phyloP scores from a whole-genome alignment of 2,329 filamentous ascomycete species.

The Fusarium tjaetaba region DNA sequence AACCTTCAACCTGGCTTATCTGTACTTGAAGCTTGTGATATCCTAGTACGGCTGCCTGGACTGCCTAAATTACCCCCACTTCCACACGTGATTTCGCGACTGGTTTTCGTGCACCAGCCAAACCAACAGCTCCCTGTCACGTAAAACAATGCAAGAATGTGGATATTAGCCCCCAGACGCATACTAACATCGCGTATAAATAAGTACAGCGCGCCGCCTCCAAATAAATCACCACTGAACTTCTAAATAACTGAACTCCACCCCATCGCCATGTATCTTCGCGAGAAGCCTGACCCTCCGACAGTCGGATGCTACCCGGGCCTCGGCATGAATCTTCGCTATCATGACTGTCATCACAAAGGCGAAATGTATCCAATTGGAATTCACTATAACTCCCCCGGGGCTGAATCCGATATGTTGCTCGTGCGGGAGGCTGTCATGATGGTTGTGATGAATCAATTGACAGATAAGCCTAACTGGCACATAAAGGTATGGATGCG shows the following conservation, averaged over 20 bases:
- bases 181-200: background rate
- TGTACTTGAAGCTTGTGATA: background rate
- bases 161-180: background rate
- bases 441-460: constrained; percentile 42
- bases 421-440: constrained; percentile 36
- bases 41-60: background rate
- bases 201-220: background rate
- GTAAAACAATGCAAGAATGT: background rate
- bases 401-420: constrained; percentile 1
- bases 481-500: constrained; percentile 26
- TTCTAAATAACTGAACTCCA: too few species aligned
- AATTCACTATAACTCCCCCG: background rate
- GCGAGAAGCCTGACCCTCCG: background rate
- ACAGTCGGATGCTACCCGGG: constrained; percentile 3
- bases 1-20: background rate
- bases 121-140: background rate
- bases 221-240: too few species aligned
- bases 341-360: rapidly evolving
- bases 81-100: background rate
- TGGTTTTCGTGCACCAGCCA: background rate
- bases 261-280: too few species aligned
- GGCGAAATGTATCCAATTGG: background rate
- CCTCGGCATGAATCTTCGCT: constrained; percentile 1
- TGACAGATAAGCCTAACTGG: constrained; percentile 44
- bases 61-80: background rate